A percentile compares a stretch with the other conserved stretches of the same genome.
phyloP scores from a whole-genome alignment of 2,329 filamentous ascomycete species.

The Ophiostoma himal-ulmi region DNA sequence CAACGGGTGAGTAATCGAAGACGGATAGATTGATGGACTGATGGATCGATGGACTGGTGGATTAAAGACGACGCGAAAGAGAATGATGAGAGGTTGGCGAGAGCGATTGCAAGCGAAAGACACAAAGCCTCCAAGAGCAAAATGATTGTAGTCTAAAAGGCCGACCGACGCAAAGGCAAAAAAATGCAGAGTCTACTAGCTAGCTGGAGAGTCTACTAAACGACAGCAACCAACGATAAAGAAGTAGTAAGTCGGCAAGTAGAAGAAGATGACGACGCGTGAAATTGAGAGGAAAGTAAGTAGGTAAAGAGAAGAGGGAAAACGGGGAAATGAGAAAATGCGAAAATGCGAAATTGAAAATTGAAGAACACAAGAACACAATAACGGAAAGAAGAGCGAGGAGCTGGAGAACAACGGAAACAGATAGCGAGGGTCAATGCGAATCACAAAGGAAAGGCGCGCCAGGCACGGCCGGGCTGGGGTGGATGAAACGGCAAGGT shows the following conservation, averaged over 20 bases:
- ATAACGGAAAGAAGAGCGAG: not conserved
- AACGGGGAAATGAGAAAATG: not conserved
- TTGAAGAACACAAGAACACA: no score
- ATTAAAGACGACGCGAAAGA: not conserved
- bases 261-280: not conserved
- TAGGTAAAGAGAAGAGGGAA: not conserved
- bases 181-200: constrained; percentile 3
- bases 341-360: not conserved
- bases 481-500: constrained; percentile 9
- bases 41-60: not conserved
- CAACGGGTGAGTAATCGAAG: not conserved
- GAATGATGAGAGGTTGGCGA: not conserved
- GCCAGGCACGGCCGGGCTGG: constrained; percentile 6
- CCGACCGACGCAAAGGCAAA: not conserved
- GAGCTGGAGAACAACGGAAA: not conserved
- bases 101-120: not conserved
- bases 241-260: not conserved
- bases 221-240: not conserved
- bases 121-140: not conserved
- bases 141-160: not conserved
- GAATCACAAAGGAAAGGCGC: constrained; percentile 2
- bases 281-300: not conserved
- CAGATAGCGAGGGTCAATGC: not conserved
- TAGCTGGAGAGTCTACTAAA: not conserved
- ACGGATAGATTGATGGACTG: no score